Conservation (phyloP, 2,329 filamentous ascomycete species). For the Lojkania enalia region DNA sequence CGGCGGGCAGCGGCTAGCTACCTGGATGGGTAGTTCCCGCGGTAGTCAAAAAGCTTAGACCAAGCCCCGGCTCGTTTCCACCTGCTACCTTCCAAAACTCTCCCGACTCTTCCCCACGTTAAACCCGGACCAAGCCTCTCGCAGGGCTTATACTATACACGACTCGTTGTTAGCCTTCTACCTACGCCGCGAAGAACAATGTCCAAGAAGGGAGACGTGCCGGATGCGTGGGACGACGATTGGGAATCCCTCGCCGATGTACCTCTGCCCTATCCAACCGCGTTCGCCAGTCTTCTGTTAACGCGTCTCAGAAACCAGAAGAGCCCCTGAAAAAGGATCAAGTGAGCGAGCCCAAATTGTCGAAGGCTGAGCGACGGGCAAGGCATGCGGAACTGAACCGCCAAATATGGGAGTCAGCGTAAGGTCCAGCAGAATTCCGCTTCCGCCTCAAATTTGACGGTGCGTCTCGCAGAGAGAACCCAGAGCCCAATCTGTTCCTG, state of each 20-base stretch:
- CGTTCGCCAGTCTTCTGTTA: background rate
- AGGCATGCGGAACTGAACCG: constrained; percentile 82
- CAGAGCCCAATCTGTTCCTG: constrained; percentile 74
- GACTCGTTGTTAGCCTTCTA: too few species aligned
- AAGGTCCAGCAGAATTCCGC: constrained; percentile 37
- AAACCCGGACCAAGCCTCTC: too few species aligned
- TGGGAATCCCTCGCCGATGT: constrained; percentile 83
- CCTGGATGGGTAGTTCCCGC: too few species aligned
- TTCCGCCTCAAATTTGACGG: constrained; percentile 20
- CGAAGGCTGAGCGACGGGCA: constrained; percentile 76
- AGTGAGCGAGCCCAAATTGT: constrained; percentile 57
- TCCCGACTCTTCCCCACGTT: too few species aligned
- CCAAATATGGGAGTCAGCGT: constrained; percentile 89
- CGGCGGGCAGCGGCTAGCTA: too few species aligned
- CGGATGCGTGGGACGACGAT: constrained; percentile 82
- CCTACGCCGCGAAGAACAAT: constrained; percentile 33
- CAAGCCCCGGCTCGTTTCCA: too few species aligned
- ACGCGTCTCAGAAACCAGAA: constrained; percentile 37
- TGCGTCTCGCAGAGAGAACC: constrained; percentile 63
- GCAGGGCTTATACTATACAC: too few species aligned
- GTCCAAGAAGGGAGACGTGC: constrained; percentile 53
- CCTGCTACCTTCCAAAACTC: too few species aligned
- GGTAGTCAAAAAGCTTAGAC: too few species aligned
- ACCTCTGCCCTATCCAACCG: constrained; percentile 21
- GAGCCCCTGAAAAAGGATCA: constrained; percentile 44